Evolutionary conservation across 306 rosid species (phyloP), one percentile per base, ranked within the genome.

Genomic region (Acacia confusa): DNA sequence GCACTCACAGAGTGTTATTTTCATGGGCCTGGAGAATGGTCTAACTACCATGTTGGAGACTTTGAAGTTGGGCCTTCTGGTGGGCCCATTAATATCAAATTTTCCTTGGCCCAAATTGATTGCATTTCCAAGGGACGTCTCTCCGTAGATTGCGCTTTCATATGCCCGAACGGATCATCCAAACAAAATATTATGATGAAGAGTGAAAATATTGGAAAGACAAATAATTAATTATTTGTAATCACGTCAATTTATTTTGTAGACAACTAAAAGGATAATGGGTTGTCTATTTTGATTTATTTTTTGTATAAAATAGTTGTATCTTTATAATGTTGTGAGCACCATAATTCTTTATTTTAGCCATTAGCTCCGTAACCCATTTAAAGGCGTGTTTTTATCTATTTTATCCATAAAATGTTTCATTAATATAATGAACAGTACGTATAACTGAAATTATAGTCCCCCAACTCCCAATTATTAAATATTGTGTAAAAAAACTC

Each of bases 91-190:
- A 89, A 36, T 25, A 81, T 90, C 6, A 93, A 88, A 20, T 90
- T 95, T 82, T 95, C 95, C 0, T 83, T 93, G 99, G 83, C 86
- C 85, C 97, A 93, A 81, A 92, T 95, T 67, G 99, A 95, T 80
- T 95, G 99, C 73, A 93, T 97, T 0, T 87, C 89, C 71, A 95
- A 95, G 84, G 99, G 95, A 71, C 97, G 97, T n/a, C 90, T 95
- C 11, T 89, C 89, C 82, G 84, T 95, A 0, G 99, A 95, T 60
- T 91, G 89, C 34, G 93, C 88, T 36, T 76, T 87, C 34, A 86
- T 93, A 67, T 86, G 75, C 55, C 99, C 50, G 4, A 60, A 4
- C 17, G 66, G 17, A 25, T 36, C 25, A 60, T 24, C 17, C 13
- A 12, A 28, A 64, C 34, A 9, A 60, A 24, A 25, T 10, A 22